These are phyloP conservation scores for Ganoderma lingzhi DNA, from an alignment of 1,284 basidiomycete species.

Conservation along the genomic window DNA sequence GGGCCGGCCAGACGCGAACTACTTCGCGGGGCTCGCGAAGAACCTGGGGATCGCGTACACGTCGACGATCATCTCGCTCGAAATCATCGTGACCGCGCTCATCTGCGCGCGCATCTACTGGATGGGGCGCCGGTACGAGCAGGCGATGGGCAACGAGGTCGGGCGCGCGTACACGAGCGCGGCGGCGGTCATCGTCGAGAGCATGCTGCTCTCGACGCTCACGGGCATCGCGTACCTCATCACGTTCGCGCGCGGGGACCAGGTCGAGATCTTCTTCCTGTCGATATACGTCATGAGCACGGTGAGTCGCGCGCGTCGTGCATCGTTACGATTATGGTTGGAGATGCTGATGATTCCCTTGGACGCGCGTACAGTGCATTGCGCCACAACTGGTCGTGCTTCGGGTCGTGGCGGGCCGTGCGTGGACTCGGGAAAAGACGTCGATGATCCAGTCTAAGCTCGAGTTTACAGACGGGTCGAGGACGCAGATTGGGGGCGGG, in stretches of 20 bases:
- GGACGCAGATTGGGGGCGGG: conserved; percentile 19
- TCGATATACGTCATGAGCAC: conserved; percentile 32
- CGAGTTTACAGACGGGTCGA: conserved; percentile 24
- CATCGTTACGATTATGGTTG: too few relatives aligned
- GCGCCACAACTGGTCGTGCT: conserved; percentile 45
- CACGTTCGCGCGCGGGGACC: conserved; percentile 23
- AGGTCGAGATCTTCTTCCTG: conserved; percentile 27
- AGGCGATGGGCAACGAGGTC: conserved; percentile 9
- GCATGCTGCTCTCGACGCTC: conserved; percentile 21
- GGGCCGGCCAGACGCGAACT: conserved; percentile 24
- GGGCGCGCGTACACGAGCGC: conserved; percentile 22
- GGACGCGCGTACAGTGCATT: conserved; percentile 35
- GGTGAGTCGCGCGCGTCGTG: conserved; percentile 18
- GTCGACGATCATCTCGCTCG: conserved; percentile 26
- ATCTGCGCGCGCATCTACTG: conserved; percentile 27
- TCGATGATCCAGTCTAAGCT: conserved; percentile 15
- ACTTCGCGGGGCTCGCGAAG: conserved; percentile 28
- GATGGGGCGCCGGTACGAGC: conserved; percentile 4
- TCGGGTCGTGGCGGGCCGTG: conserved; percentile 41
- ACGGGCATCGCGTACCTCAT: conserved; percentile 27
- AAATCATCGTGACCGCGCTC: conserved; percentile 27
- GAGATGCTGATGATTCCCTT: background rate
- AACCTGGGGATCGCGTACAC: conserved; percentile 29
- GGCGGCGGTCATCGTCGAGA: conserved; percentile 30
- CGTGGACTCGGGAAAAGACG: conserved; percentile 35